A percentile compares a stretch with the other conserved stretches of the same genome.
phyloP scores from a whole-genome alignment of 2,329 filamentous ascomycete genomes.

The Purpureocillium lavendulum region DNA sequence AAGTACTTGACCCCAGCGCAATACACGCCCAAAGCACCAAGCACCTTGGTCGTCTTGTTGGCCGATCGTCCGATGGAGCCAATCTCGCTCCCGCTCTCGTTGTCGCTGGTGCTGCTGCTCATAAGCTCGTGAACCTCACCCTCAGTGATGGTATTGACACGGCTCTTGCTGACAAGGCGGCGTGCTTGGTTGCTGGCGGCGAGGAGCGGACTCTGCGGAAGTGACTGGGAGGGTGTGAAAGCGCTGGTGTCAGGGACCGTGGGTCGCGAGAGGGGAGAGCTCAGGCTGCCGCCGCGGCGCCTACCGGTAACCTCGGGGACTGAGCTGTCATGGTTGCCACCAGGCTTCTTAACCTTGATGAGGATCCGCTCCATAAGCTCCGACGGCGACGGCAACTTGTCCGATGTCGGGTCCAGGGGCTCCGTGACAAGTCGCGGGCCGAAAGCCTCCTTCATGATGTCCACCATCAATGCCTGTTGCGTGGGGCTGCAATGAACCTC shows the following conservation, averaged over 20 bases:
- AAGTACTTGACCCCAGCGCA: constrained; percentile 70
- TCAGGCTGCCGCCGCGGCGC: constrained; percentile 61
- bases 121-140: constrained; percentile 45
- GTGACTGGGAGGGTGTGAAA: constrained; percentile 39
- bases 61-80: constrained; percentile 49
- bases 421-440: constrained; percentile 70
- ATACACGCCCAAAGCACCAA: constrained; percentile 80
- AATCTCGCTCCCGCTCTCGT: constrained; percentile 59
- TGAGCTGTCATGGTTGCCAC: constrained; percentile 30
- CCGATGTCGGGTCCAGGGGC: constrained; percentile 59
- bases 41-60: constrained; percentile 77
- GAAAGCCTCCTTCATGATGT: constrained; percentile 80
- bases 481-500: constrained; percentile 84
- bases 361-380: constrained; percentile 77
- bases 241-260: constrained; percentile 47
- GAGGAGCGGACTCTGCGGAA: constrained; percentile 46
- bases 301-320: constrained; percentile 31
- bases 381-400: constrained; percentile 73
- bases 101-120: constrained; percentile 67
- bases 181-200: constrained; percentile 41
- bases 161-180: constrained; percentile 41
- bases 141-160: constrained; percentile 49
- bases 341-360: constrained; percentile 86
- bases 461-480: constrained; percentile 83
- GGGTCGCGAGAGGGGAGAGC: constrained; percentile 54